A percentile compares a stretch with the other conserved stretches of the same genome.
Conservation (phyloP, 345 rosid species). For the Odontarrhena argentea region DNA sequence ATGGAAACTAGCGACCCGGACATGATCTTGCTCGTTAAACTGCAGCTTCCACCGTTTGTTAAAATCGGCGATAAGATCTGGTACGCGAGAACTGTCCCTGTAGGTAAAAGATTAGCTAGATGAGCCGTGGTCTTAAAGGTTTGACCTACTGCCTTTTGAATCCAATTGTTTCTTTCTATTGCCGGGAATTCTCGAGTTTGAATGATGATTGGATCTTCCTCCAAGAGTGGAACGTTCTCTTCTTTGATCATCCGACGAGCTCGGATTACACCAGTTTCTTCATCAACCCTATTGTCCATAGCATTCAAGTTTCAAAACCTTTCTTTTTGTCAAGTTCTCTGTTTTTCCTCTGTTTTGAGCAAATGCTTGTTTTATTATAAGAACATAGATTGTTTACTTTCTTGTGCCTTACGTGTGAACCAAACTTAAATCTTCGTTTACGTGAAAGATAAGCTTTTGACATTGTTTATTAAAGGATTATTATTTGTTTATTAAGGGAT, state of each 20-base stretch:
- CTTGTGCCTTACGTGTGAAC: background rate
- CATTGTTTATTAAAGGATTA: slow-evolving; percentile 6
- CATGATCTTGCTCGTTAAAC: slow-evolving; percentile 56
- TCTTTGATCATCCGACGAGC: slow-evolving; percentile 7
- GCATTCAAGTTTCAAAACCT: slow-evolving; percentile 16
- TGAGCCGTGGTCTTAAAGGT: slow-evolving; percentile 83
- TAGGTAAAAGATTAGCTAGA: slow-evolving; percentile 81
- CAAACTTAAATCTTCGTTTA: slow-evolving; percentile 20
- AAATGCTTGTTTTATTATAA: slow-evolving; percentile 19
- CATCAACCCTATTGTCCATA: slow-evolving; percentile 38
- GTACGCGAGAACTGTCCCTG: slow-evolving; percentile 86
- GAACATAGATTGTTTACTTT: slow-evolving; percentile 8
- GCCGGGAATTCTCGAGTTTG: slow-evolving; percentile 40
- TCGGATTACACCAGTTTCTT: slow-evolving; percentile 30
- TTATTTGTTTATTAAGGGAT: too few relatives aligned
- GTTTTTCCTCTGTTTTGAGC: slow-evolving; percentile 23
- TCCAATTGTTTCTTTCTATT: slow-evolving; percentile 44
- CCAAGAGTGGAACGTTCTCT: slow-evolving; percentile 23
- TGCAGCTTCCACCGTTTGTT: slow-evolving; percentile 75
- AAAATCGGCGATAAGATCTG: slow-evolving; percentile 73
- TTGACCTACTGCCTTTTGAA: slow-evolving; percentile 75
- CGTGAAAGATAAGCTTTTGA: slow-evolving; percentile 23
- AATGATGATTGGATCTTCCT: slow-evolving; percentile 42
- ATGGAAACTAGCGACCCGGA: slow-evolving; percentile 55
- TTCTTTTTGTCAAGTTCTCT: slow-evolving; percentile 8